Evolutionary conservation across 116 monocot genomes (phyloP).

Genomic region (Trichopus zeylanicus): DNA sequence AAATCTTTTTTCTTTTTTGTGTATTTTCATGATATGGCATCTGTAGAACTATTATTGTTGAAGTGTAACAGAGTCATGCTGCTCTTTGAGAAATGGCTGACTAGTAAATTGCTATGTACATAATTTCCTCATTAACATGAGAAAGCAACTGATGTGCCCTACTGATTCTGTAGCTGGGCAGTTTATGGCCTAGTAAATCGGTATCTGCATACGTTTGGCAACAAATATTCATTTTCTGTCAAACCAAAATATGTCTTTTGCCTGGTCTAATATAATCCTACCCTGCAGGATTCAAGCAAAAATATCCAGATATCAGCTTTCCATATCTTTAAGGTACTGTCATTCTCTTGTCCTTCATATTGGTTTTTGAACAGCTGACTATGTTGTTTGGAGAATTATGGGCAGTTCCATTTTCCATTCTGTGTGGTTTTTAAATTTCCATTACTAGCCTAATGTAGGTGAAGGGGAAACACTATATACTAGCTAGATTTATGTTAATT

Average conservation of each 20-base stretch:
- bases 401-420: background rate
- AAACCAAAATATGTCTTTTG: background rate
- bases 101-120: no score
- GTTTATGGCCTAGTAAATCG: no score
- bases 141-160: no score
- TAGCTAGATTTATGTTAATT: no score
- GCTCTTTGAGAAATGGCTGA: no score
- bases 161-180: no score
- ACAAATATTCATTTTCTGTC: background rate
- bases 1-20: background rate
- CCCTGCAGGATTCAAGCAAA: slow-evolving; percentile 92
- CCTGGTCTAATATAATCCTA: background rate
- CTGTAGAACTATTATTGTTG: no score
- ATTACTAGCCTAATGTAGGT: background rate
- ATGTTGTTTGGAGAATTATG: background rate
- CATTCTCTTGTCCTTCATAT: background rate
- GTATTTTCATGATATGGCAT: no score
- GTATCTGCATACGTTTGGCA: background rate
- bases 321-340: slow-evolving; percentile 84
- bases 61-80: no score
- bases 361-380: background rate
- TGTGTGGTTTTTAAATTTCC: background rate
- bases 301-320: slow-evolving; percentile 91
- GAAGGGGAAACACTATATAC: no score
- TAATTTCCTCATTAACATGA: no score